Evolutionary conservation across 805 yeast species (phyloP).

Genomic region (Saccharomycopsis olivae): DNA sequence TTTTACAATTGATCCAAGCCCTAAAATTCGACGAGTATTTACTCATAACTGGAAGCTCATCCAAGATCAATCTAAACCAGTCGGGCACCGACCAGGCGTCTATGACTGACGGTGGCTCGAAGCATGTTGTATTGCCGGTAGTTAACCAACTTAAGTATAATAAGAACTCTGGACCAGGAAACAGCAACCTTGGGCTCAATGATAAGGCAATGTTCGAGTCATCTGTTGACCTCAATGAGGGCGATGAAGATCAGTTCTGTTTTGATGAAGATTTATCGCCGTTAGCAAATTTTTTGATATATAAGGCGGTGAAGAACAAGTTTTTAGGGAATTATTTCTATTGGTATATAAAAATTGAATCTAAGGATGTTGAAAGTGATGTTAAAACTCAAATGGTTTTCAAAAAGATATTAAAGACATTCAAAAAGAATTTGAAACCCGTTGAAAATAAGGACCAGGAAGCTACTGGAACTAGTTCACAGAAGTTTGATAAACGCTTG

Average conservation of each 20-base stretch:
- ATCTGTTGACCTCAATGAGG: neutral
- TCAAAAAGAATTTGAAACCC: constrained; percentile 23
- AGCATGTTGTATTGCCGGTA: constrained; percentile 3
- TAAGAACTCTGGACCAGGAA: constrained; percentile 8
- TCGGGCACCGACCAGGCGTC: neutral
- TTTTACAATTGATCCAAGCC: constrained; percentile 87
- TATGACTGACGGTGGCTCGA: neutral
- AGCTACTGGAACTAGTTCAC: neutral
- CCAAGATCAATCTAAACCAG: neutral
- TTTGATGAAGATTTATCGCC: constrained; percentile 35
- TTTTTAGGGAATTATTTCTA: constrained; percentile 73
- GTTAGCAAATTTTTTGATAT: constrained; percentile 63
- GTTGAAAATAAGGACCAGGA: constrained; percentile 2
- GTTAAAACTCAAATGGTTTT: constrained; percentile 23
- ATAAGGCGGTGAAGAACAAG: constrained; percentile 54
- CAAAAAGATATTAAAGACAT: constrained; percentile 37
- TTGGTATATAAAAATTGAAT: constrained; percentile 88
- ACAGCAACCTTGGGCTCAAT: neutral
- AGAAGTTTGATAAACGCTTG: constrained; percentile 7
- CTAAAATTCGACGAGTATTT: constrained; percentile 57
- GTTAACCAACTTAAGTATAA: constrained; percentile 10
- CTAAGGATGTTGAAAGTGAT: constrained; percentile 49
- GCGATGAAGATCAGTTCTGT: neutral
- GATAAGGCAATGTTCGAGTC: neutral
- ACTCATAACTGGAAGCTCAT: neutral